Evolutionary conservation across 306 rosid genomes (phyloP).

Genomic region (Vigna trinervia): DNA sequence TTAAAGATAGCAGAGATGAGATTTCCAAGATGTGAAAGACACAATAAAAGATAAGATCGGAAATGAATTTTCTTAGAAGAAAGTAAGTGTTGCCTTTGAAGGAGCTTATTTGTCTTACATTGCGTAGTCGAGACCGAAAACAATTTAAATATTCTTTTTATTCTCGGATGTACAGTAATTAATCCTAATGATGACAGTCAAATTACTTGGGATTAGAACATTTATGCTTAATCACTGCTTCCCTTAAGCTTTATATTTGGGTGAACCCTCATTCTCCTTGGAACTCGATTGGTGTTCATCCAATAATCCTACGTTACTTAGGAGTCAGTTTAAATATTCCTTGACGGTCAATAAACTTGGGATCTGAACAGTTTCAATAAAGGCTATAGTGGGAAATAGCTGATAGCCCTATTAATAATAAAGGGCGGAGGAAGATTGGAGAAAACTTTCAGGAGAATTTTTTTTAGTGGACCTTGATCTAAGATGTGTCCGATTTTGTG

Average conservation of each 20-base stretch:
- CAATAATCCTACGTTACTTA: too few relatives aligned
- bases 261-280: too few relatives aligned
- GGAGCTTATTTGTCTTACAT: neutral
- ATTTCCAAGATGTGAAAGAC: neutral
- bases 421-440: neutral
- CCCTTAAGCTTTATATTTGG: too few relatives aligned
- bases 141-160: too few relatives aligned
- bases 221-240: too few relatives aligned
- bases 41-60: slow-evolving; percentile 10
- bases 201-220: too few relatives aligned
- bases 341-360: too few relatives aligned
- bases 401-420: neutral
- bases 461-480: neutral
- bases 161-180: too few relatives aligned
- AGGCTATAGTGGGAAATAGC: neutral
- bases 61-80: neutral
- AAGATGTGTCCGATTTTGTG: neutral
- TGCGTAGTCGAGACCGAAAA: too few relatives aligned
- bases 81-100: neutral
- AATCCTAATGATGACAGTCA: too few relatives aligned
- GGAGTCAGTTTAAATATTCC: too few relatives aligned
- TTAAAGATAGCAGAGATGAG: neutral
- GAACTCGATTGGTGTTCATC: too few relatives aligned
- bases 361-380: neutral
- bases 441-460: neutral